A percentile compares a stretch with the other conserved stretches of the same genome.
These are phyloP conservation scores for Leptomonas pyrrhocoris DNA, from an alignment of 208 protist species.

Conservation along the genomic window DNA sequence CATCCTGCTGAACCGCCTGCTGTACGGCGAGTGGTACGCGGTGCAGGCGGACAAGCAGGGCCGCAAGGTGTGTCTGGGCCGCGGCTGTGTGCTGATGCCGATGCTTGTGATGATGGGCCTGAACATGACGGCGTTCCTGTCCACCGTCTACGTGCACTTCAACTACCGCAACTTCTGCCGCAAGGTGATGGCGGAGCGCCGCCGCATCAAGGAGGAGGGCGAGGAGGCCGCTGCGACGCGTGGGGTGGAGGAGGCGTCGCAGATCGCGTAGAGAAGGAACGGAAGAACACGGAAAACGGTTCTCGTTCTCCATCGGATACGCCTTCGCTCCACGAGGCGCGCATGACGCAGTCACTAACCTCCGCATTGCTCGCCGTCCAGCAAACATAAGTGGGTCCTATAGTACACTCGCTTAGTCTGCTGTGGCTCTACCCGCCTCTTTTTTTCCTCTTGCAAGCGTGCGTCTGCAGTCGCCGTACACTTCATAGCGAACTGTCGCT, in stretches of 20 bases:
- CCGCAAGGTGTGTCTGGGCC: conserved; percentile 36
- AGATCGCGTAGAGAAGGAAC: neutral
- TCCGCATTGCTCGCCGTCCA: too few relatives aligned
- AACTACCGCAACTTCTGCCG: conserved; percentile 35
- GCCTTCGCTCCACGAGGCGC: too few relatives aligned
- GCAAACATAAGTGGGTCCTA: too few relatives aligned
- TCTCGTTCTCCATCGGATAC: too few relatives aligned
- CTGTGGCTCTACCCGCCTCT: too few relatives aligned
- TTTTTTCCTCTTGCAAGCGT: too few relatives aligned
- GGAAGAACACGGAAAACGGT: neutral
- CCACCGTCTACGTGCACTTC: conserved; percentile 41
- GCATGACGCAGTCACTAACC: too few relatives aligned
- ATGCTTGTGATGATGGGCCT: conserved; percentile 57
- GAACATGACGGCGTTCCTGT: conserved; percentile 39
- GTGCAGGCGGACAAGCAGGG: conserved; percentile 47
- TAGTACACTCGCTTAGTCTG: too few relatives aligned
- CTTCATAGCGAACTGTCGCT: too few relatives aligned
- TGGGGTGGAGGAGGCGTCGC: conserved; percentile 4
- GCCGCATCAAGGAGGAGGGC: conserved; percentile 30
- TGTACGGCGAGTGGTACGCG: conserved; percentile 77
- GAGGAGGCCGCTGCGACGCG: neutral
- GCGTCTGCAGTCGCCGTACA: too few relatives aligned
- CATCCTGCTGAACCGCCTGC: conserved; percentile 64
- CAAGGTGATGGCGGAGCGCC: conserved; percentile 44
- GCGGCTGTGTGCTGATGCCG: conserved; percentile 53